phyloP scores from a whole-genome alignment of 768 basidiomycete genomes.

The Boletus tomentosulus region DNA sequence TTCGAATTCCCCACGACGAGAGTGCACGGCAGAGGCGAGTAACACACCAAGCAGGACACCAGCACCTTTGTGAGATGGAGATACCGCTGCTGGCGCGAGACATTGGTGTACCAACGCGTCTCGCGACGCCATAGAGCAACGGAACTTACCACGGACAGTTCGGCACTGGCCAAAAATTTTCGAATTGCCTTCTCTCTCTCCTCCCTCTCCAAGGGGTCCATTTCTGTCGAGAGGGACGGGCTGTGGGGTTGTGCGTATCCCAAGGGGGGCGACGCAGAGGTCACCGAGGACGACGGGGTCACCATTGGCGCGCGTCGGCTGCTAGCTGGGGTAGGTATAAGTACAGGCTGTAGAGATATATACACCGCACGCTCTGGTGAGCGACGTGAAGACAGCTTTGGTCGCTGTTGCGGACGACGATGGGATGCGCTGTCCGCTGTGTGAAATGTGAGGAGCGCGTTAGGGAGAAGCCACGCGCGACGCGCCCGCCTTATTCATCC shows the following conservation, averaged over 20 bases:
- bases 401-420: slow-evolving; percentile 33
- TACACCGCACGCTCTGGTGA: slow-evolving; percentile 10
- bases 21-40: slow-evolving; percentile 1
- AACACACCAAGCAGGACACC: slow-evolving; percentile 1
- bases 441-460: slow-evolving; percentile 36
- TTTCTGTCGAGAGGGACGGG: slow-evolving; percentile 39
- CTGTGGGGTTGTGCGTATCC: slow-evolving; percentile 50
- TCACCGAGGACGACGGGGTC: slow-evolving; percentile 76
- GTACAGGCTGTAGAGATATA: slow-evolving; percentile 15
- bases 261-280: slow-evolving; percentile 76
- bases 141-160: slow-evolving; percentile 70
- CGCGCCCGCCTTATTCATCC: slow-evolving; percentile 37
- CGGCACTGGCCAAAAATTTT: slow-evolving; percentile 75
- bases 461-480: slow-evolving; percentile 35
- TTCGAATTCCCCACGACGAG: slow-evolving; percentile 7
- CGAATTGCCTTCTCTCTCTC: slow-evolving; percentile 64
- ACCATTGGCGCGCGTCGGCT: slow-evolving; percentile 51
- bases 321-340: slow-evolving; percentile 7
- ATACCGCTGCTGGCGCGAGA: slow-evolving; percentile 20
- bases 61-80: slow-evolving; percentile 3
- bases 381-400: slow-evolving; percentile 11
- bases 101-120: slow-evolving; percentile 45
- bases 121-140: slow-evolving; percentile 24
- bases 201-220: slow-evolving; percentile 46
- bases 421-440: slow-evolving; percentile 35